Evolutionary conservation across 768 basidiomycete species (phyloP).

Genomic region (Agaricus blazei): DNA sequence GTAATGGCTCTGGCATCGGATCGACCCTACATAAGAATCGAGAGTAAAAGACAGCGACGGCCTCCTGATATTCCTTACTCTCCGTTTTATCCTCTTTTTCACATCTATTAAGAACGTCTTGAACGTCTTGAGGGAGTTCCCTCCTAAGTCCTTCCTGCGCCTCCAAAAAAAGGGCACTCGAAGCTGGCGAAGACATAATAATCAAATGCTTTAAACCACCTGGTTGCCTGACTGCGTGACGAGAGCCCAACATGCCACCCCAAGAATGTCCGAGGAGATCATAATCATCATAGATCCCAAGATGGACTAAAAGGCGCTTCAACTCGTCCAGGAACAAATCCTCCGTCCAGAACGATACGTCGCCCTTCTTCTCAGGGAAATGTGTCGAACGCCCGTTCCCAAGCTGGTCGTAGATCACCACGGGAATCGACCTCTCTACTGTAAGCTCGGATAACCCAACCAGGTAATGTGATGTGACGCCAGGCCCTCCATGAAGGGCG

Average conservation of each 20-base stretch:
- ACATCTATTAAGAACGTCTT: slow-evolving; percentile 35
- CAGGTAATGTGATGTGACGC: slow-evolving; percentile 37
- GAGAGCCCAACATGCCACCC: slow-evolving; percentile 48
- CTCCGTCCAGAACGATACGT: slow-evolving; percentile 46
- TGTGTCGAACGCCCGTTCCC: slow-evolving; percentile 51
- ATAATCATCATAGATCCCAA: slow-evolving; percentile 38
- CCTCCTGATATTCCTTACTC: slow-evolving; percentile 39
- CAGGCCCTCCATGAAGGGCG: slow-evolving; percentile 51
- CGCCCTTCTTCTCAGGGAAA: slow-evolving; percentile 38
- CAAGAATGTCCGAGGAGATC: slow-evolving; percentile 48
- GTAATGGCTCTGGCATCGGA: slow-evolving; percentile 38
- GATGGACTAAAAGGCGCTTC: slow-evolving; percentile 36
- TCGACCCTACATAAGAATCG: slow-evolving; percentile 38
- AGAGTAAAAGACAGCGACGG: slow-evolving; percentile 35
- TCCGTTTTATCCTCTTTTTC: slow-evolving; percentile 40
- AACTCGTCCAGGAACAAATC: slow-evolving; percentile 50
- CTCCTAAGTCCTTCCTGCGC: slow-evolving; percentile 13
- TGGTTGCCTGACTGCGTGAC: slow-evolving; percentile 32
- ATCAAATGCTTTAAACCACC: slow-evolving; percentile 41
- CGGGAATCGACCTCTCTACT: slow-evolving; percentile 30
- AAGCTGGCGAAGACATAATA: slow-evolving; percentile 39
- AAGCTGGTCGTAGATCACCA: slow-evolving; percentile 54
- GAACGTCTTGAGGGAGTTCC: slow-evolving; percentile 34
- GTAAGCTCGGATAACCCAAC: slow-evolving; percentile 34
- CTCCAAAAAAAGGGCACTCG: slow-evolving; percentile 34